These are phyloP conservation scores for Aspergillus sp. DNA, from an alignment of 2,329 filamentous ascomycete species.

Conservation along the genomic window DNA sequence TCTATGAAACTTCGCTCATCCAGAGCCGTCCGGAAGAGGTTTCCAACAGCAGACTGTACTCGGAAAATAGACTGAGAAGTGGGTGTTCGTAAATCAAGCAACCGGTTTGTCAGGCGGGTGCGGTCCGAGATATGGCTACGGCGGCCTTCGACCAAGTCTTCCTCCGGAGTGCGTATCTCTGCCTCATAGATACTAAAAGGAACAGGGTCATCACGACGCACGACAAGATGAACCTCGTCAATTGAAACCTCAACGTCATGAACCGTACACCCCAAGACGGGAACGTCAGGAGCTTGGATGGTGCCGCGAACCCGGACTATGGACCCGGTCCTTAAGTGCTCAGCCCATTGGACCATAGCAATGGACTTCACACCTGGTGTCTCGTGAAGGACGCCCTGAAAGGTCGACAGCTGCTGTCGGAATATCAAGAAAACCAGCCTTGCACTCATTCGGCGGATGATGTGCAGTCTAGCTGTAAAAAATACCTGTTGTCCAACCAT, in stretches of 20 bases:
- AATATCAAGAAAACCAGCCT: slow-evolving; percentile 83
- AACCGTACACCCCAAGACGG: slow-evolving; percentile 72
- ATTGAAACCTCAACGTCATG: slow-evolving; percentile 76
- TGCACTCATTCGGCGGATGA: slow-evolving; percentile 76
- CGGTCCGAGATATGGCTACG: slow-evolving; percentile 67
- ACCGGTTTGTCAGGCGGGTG: slow-evolving; percentile 73
- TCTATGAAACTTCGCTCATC: slow-evolving; percentile 80
- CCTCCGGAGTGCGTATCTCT: slow-evolving; percentile 59
- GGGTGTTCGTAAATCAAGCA: slow-evolving; percentile 82
- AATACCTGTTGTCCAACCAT: slow-evolving; percentile 60
- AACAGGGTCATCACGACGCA: slow-evolving; percentile 60
- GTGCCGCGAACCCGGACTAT: slow-evolving; percentile 75
- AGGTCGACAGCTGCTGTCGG: slow-evolving; percentile 76
- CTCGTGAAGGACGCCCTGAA: slow-evolving; percentile 76
- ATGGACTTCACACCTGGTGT: slow-evolving; percentile 63
- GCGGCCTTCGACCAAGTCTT: slow-evolving; percentile 55
- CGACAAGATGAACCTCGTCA: slow-evolving; percentile 62
- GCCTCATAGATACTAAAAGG: slow-evolving; percentile 72
- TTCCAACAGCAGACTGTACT: slow-evolving; percentile 76
- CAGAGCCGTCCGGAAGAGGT: slow-evolving; percentile 74
- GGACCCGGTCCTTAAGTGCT: slow-evolving; percentile 75
- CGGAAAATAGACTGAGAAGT: slow-evolving; percentile 86
- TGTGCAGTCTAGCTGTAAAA: slow-evolving; percentile 74
- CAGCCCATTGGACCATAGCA: slow-evolving; percentile 83
- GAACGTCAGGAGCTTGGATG: slow-evolving; percentile 70